Conservation (phyloP, 768 basidiomycete species). For the Hemileccinum impolitum region DNA sequence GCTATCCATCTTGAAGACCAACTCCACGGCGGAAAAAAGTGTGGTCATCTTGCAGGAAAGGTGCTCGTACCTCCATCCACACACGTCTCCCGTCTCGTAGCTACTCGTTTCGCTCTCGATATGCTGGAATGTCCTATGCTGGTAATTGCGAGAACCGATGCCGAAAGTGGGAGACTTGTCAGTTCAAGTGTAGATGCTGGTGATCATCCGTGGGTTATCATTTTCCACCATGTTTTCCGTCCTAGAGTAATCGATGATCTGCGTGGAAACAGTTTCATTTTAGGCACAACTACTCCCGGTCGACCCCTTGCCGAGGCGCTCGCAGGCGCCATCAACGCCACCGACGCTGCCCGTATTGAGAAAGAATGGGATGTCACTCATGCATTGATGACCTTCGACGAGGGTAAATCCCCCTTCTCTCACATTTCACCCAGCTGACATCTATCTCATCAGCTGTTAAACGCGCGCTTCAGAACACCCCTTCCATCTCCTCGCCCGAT, state of each 20-base stretch:
- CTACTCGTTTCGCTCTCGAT: conserved; percentile 89
- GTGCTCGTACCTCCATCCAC: conserved; percentile 89
- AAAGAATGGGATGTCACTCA: conserved; percentile 67
- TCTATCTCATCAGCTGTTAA: conserved; percentile 20
- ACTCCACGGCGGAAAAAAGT: conserved; percentile 93
- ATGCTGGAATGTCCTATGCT: conserved; percentile 86
- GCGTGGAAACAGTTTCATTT: conserved; percentile 48
- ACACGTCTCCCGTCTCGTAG: conserved; percentile 79
- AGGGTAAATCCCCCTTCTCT: conserved; percentile 60
- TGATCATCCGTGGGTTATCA: conserved; percentile 59
- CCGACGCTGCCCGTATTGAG: conserved; percentile 73
- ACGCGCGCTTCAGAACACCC: conserved; percentile 14
- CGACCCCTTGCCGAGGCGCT: conserved; percentile 65
- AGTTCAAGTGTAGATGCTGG: conserved; percentile 77
- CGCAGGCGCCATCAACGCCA: conserved; percentile 59
- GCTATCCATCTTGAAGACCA: conserved; percentile 94
- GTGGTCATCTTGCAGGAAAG: conserved; percentile 89
- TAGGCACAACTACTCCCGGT: conserved; percentile 53
- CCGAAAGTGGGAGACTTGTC: conserved; percentile 82
- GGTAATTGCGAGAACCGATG: conserved; percentile 88
- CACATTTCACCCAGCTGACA: conserved; percentile 29
- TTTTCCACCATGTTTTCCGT: conserved; percentile 8
- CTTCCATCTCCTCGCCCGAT: conserved; percentile 30
- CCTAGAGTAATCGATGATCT: conserved; percentile 7
- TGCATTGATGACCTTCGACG: conserved; percentile 76